These are phyloP conservation scores for Neopestalotiopsis rosae DNA, from an alignment of 2,329 filamentous ascomycete genomes.

Conservation along the genomic window DNA sequence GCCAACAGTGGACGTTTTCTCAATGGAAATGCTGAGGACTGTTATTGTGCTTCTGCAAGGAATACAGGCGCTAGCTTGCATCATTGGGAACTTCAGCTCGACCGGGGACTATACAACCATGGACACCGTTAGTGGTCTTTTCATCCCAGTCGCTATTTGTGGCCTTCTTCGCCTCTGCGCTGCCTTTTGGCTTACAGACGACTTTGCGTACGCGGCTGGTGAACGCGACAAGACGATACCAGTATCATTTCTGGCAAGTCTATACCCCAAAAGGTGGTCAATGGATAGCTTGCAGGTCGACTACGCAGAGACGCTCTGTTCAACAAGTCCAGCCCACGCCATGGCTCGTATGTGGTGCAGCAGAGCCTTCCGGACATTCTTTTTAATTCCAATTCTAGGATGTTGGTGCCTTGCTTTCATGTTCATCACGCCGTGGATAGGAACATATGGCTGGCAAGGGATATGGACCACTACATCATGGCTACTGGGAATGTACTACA, in stretches of 20 bases:
- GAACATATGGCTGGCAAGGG: background rate
- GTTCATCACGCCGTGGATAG: conserved; percentile 13
- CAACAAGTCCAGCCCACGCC: background rate
- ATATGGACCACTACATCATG: conserved; percentile 19
- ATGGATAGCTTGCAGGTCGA: background rate
- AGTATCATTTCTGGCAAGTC: conserved; percentile 6
- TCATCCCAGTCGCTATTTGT: conserved; percentile 28
- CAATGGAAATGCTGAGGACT: conserved; percentile 23
- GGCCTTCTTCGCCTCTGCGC: conserved; percentile 28
- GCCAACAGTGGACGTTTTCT: conserved; percentile 18
- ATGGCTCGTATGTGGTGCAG: conserved; percentile 17
- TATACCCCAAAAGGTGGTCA: background rate
- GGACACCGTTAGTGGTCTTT: conserved; percentile 23
- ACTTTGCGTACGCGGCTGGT: conserved; percentile 20
- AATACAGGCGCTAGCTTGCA: conserved; percentile 13
- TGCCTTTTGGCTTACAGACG: conserved; percentile 30
- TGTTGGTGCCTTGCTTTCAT: conserved; percentile 10
- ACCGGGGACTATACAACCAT: conserved; percentile 14
- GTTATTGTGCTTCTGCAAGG: conserved; percentile 23
- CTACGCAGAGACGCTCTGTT: background rate
- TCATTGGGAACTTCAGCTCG: background rate
- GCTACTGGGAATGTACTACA: conserved; percentile 24
- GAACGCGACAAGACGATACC: background rate
- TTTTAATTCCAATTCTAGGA: conserved; percentile 19
- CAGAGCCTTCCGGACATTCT: conserved; percentile 19